Conservation (phyloP, 345 rosid species). For the Citrus mangshanensis region DNA sequence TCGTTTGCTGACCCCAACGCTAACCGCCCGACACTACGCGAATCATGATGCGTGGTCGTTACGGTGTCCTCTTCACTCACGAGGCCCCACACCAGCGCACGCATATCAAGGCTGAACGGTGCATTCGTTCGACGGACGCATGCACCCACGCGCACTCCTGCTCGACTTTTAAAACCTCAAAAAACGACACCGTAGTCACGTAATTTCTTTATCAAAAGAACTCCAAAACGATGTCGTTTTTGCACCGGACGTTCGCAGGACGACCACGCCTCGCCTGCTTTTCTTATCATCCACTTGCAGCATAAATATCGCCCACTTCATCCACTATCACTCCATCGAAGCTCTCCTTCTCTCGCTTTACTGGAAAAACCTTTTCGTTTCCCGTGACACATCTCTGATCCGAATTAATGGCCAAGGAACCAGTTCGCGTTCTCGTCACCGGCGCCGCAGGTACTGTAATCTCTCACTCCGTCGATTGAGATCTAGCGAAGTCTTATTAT, state of each 20-base stretch:
- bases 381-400: constrained; percentile 2
- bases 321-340: neutral
- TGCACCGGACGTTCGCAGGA: neutral
- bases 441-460: constrained; percentile 87
- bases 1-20: neutral
- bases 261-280: neutral
- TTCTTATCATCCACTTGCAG: neutral
- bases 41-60: constrained; percentile 3
- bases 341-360: neutral
- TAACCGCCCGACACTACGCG: neutral
- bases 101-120: neutral
- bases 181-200: neutral
- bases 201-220: too few species aligned
- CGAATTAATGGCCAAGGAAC: constrained; percentile 78
- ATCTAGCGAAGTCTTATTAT: neutral
- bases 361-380: neutral
- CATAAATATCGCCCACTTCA: neutral
- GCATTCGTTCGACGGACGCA: neutral
- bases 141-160: neutral
- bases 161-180: neutral
- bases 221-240: neutral
- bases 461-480: neutral
- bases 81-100: neutral
- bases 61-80: neutral
- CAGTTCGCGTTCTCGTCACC: constrained; percentile 95